Percentiles rank a stretch among this genome's conserved stretches.
These are phyloP conservation scores for Solanum habrochaites DNA, from an alignment of 257 asterid species.

Conservation along the genomic window DNA sequence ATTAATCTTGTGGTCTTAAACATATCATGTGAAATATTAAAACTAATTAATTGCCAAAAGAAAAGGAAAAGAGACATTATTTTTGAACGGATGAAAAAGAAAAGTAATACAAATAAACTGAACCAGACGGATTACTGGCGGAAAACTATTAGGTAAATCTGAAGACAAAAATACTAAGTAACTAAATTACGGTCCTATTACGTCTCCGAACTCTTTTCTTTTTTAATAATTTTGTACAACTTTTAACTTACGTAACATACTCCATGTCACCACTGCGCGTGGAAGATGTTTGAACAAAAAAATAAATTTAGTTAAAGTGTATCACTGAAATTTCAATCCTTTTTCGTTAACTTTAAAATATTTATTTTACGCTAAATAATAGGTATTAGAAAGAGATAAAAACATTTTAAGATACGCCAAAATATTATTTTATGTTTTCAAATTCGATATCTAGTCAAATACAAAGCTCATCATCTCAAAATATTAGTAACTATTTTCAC, in stretches of 20 bases:
- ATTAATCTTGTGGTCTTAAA: neutral
- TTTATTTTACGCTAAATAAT: neutral
- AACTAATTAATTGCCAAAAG: neutral
- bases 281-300: no score
- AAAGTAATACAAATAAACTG: neutral
- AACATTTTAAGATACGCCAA: neutral
- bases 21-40: neutral
- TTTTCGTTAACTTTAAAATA: neutral
- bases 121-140: neutral
- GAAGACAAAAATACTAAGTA: neutral
- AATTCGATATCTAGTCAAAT: neutral
- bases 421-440: neutral
- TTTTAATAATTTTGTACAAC: no score
- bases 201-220: accelerated
- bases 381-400: neutral
- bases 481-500: neutral
- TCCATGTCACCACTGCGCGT: no score
- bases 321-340: no score
- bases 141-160: neutral
- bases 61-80: neutral
- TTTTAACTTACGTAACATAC: no score
- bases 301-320: no score
- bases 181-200: no score
- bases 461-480: neutral
- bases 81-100: neutral